Evolutionary conservation across 192 early-diverging fungal species (phyloP), one percentile per base, ranked within the genome.

Genomic region (Globomyces pollinis-pini): DNA sequence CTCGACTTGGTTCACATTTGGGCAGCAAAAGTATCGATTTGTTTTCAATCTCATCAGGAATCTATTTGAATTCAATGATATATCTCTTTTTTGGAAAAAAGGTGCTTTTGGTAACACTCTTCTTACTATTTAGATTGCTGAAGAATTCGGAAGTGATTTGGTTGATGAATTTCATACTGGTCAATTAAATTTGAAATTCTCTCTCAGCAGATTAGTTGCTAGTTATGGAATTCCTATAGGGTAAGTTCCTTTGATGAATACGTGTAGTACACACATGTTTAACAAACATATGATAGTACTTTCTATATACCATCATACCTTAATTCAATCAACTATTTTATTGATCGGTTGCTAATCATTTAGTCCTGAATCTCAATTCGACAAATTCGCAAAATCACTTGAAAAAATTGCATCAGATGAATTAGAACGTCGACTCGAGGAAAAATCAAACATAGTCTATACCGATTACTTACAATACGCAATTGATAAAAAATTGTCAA

Each of bases 81-180:
- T 28, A 21, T n/a, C 23, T 55, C 32, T 55, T 24, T 41, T 55
- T 55, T 55, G 53, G 53, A 21, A 18, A 20, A 5, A 41, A 55
- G 29, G 32, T 55, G n/a, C n/a, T 39, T 39, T 15, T 20, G 38
- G 38, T 39, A 39, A n/a, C 15, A n/a, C n/a, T n/a, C 20, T 20
- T 15, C 15, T 39, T 39, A 15, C 15, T 39, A 20, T 39, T 20
- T 39, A 39, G 38, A n/a, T 39, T 39, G 38, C 38, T 41, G 35
- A 18, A 2, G 35, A 38, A 35, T 9, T 33, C 38, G 21, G 53
- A 11, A 41, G 20, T 5, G 53, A 41, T 38, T 41, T 55, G 31
- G 53, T 55, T 6, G 53, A 55, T 26, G 53, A 55, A 24, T n/a
- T 55, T 4, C 53, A 55, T n/a, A 20, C 29, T 23, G 38, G 29